These are phyloP conservation scores for Pleurozium schreberi DNA, from an alignment of 225 moss, liverwort and hornwort genomes.

Conservation along the genomic window DNA sequence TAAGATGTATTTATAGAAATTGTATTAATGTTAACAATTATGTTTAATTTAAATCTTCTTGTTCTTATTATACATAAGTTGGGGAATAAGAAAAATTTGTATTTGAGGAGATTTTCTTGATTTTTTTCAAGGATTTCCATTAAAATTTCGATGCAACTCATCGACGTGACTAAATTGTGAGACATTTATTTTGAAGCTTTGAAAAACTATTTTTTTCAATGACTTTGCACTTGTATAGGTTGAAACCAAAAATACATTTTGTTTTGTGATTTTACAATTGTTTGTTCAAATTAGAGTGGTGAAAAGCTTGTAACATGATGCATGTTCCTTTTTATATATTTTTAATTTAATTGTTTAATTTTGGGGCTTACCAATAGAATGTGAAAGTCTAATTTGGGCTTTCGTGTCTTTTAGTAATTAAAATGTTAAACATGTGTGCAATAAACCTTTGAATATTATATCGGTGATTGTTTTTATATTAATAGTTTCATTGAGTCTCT, in stretches of 20 bases:
- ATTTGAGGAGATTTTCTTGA: no score
- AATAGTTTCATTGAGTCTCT: not conserved
- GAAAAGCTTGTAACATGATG: not conserved
- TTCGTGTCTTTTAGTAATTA: not conserved
- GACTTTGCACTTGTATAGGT: rapidly evolving
- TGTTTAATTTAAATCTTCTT: not conserved
- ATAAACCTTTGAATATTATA: not conserved
- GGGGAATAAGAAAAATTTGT: not conserved
- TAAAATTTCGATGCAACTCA: not conserved
- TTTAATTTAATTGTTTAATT: not conserved
- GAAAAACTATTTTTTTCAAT: no score
- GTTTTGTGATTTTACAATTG: not conserved
- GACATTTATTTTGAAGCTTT: no score
- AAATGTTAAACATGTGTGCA: not conserved
- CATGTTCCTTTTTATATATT: not conserved
- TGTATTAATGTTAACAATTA: not conserved
- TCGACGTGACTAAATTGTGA: not conserved
- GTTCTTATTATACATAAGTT: not conserved
- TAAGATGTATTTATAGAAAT: not conserved
- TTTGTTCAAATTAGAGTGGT: not conserved
- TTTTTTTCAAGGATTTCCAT: not conserved
- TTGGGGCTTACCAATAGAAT: not conserved
- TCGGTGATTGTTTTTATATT: rapidly evolving
- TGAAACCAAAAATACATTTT: not conserved
- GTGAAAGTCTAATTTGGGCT: not conserved